Base-by-base conservation (phyloP, 176 grass and related monocot species). In the Aegilops bicornis region DNA sequence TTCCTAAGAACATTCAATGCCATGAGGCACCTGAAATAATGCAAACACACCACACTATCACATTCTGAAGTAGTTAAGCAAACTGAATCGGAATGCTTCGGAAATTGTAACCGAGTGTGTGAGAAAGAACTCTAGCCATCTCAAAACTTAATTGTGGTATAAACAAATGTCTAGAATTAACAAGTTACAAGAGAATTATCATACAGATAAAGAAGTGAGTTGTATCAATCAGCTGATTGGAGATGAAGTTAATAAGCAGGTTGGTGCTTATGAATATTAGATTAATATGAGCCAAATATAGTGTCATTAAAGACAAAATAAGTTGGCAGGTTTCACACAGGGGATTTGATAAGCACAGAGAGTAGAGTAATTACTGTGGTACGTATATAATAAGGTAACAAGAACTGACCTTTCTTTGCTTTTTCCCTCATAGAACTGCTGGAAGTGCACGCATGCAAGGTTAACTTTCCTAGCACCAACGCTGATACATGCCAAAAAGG, bases 381-480 rank as follows among this genome's bases (percentile, higher is more conserved):
- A 32, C 40, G 66, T 88, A 6, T 27, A 62, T 42, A 13, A 50
- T 19, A 67, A 74, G 24, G 62, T 79, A 79, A 2, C 1, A n/a
- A 95, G 35, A 67, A 85, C 82, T 78, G 3, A 97, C 95, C 92
- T 85, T 24, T 92, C 89, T 86, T 87, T 97, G 71, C 89, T 91
- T 47, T 87, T 88, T 20, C 88, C 89, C 64, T 87, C 64, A 50
- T 87, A 92, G 71, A 90, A 93, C 45, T 90, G 85, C 8, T 79
- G 89, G 29, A 56, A 56, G 52, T 56, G 16, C 52, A 7, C 17
- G 6, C 52, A 56, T 2, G 52, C 90, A 90, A 90, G 77, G 73
- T 90, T 87, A 62, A 96, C 94, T 85, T 91, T 93, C 84, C 91
- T 79, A 86, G 89, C 94, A 5, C 94, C 94, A 86, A 96, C 16